Percentiles rank a stretch among this genome's conserved stretches.
Conservation (phyloP, 1,139 yeast species). For the Fermentozyma sake region DNA sequence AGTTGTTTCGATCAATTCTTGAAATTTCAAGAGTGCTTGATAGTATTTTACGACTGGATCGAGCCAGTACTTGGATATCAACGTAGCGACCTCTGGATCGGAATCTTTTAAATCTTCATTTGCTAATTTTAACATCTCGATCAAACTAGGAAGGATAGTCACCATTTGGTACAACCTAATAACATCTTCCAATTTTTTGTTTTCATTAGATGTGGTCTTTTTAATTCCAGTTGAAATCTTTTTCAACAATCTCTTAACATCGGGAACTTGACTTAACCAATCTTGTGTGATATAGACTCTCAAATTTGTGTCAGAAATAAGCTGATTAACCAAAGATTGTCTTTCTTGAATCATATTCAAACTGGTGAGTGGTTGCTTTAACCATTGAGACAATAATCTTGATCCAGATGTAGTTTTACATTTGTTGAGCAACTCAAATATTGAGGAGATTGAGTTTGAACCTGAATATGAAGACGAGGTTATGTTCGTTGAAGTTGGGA, state of each 20-base stretch:
- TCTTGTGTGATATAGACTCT: conserved; percentile 66
- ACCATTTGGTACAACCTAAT: conserved; percentile 84
- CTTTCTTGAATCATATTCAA: conserved; percentile 56
- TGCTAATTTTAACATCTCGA: conserved; percentile 44
- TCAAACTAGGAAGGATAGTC: conserved; percentile 58
- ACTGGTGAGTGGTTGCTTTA: conserved; percentile 86
- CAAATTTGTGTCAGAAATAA: conserved; percentile 66
- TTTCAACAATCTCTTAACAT: conserved; percentile 68
- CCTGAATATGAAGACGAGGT: conserved; percentile 31
- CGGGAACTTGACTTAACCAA: conserved; percentile 73
- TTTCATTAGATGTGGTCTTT: conserved; percentile 31
- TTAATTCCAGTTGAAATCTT: conserved; percentile 47
- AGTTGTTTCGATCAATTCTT: conserved; percentile 88
- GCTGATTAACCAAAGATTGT: conserved; percentile 65
- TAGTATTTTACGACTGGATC: conserved; percentile 48
- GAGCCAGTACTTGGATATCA: conserved; percentile 53
- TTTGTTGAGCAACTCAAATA: conserved; percentile 78
- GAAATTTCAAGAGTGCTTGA: conserved; percentile 57
- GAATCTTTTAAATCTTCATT: conserved; percentile 20
- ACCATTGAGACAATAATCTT: conserved; percentile 85
- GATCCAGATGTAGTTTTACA: conserved; percentile 88
- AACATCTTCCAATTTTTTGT: conserved; percentile 72
- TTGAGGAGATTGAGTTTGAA: conserved; percentile 34
- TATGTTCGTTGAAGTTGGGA: conserved; percentile 51
- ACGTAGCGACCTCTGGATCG: conserved; percentile 12